phyloP scores from a whole-genome alignment of 1,284 basidiomycete genomes.

The Leccinum pseudoinsigne region DNA sequence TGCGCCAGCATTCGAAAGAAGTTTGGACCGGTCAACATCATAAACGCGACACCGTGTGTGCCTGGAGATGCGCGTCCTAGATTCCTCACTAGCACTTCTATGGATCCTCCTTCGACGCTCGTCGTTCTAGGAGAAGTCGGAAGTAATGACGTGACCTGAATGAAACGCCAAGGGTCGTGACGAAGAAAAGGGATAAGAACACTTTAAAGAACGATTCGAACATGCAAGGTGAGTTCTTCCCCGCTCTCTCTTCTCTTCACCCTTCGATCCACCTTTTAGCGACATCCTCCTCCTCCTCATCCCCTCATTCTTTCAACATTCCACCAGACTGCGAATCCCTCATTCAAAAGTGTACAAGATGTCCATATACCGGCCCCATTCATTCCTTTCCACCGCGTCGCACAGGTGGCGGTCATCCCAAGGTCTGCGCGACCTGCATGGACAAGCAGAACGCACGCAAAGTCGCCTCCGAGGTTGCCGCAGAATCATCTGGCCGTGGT shows the following conservation, averaged over 20 bases:
- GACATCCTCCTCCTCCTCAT: slow-evolving; percentile 18
- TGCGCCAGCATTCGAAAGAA: no score
- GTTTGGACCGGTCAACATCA: no score
- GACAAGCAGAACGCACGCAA: slow-evolving; percentile 37
- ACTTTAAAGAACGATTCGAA: slow-evolving; percentile 7
- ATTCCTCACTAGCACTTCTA: no score
- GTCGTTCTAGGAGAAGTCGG: no score
- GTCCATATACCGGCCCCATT: slow-evolving; percentile 30
- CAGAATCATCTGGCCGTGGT: slow-evolving; percentile 32
- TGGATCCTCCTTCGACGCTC: no score
- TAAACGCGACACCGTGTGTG: no score
- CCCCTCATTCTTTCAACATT: slow-evolving; percentile 25
- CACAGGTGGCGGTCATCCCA: slow-evolving; percentile 31
- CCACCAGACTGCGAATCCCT: slow-evolving; percentile 13
- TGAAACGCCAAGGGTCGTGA: slow-evolving; percentile 2
- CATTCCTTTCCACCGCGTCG: slow-evolving; percentile 30
- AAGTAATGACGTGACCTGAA: slow-evolving; percentile 17
- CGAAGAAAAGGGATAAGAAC: slow-evolving; percentile 11
- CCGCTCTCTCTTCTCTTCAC: slow-evolving; percentile 5
- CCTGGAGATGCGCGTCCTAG: no score
- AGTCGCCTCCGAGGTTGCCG: slow-evolving; percentile 31
- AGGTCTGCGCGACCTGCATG: slow-evolving; percentile 34
- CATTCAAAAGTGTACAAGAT: slow-evolving; percentile 33
- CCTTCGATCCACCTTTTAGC: slow-evolving; percentile 11
- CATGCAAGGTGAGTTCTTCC: slow-evolving; percentile 25